phyloP scores from a whole-genome alignment of 2,329 filamentous ascomycete species.

The Penicillium verrucosum region DNA sequence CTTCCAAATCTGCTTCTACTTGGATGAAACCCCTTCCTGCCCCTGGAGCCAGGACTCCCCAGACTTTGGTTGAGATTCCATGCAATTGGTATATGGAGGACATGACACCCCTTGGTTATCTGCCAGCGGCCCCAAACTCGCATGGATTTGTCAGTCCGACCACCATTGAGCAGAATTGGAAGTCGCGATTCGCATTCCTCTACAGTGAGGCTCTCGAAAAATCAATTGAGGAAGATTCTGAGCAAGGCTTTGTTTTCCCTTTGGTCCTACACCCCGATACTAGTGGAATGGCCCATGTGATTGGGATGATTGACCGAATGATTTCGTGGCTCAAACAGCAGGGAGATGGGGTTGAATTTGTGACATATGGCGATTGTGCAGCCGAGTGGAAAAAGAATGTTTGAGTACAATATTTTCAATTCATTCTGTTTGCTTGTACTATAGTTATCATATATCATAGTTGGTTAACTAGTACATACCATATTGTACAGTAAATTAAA shows the following conservation, averaged over 20 bases:
- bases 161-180: conserved; percentile 60
- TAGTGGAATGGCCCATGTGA: conserved; percentile 59
- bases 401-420: neutral
- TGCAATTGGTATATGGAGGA: conserved; percentile 49
- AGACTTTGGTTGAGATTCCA: conserved; percentile 43
- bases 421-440: no score
- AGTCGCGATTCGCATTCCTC: conserved; percentile 58
- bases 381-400: conserved; percentile 26
- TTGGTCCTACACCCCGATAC: conserved; percentile 58
- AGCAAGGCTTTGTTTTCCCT: conserved; percentile 43
- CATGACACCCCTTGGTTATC: conserved; percentile 47
- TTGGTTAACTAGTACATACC: no score
- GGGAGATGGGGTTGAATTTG: conserved; percentile 28
- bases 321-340: conserved; percentile 50
- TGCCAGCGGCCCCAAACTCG: conserved; percentile 48
- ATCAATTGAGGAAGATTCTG: conserved; percentile 38
- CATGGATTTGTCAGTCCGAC: conserved; percentile 58
- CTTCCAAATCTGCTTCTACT: conserved; percentile 36
- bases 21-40: conserved; percentile 45
- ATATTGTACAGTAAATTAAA: no score
- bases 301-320: conserved; percentile 56
- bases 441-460: no score
- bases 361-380: conserved; percentile 32
- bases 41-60: conserved; percentile 16
- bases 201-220: conserved; percentile 21